Evolutionary conservation across 2,329 filamentous ascomycete species (phyloP).

Genomic region (Epichloe baconii): DNA sequence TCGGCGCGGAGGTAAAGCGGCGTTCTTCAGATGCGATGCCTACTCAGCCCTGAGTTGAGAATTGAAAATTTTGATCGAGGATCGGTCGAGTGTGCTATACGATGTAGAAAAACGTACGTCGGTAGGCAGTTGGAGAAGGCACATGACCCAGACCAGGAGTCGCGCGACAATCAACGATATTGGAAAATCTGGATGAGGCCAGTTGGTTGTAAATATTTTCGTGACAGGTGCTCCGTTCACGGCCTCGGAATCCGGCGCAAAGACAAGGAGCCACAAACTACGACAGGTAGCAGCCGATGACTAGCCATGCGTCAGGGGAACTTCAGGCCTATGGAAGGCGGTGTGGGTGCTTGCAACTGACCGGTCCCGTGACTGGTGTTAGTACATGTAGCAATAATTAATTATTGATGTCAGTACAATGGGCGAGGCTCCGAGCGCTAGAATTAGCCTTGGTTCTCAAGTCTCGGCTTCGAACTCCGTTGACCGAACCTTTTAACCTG

Average conservation of each 20-base stretch:
- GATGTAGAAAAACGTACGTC: not conserved
- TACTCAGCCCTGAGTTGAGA: not conserved
- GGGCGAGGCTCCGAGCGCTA: too few species aligned
- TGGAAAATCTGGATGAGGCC: conserved; percentile 3
- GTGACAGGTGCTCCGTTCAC: conserved; percentile 21
- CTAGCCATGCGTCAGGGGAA: too few species aligned
- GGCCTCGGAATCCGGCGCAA: conserved; percentile 22
- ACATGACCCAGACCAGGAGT: not conserved
- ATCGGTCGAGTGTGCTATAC: not conserved
- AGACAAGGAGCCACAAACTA: not conserved
- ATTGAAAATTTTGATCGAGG: not conserved
- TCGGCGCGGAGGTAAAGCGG: not conserved
- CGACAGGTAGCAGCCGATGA: too few species aligned
- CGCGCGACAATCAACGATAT: conserved; percentile 8
- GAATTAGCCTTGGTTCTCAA: too few species aligned
- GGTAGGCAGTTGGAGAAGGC: not conserved
- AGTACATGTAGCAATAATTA: too few species aligned
- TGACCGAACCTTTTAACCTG: too few species aligned
- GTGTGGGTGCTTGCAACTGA: too few species aligned
- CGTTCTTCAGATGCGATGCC: not conserved
- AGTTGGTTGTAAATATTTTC: conserved; percentile 18
- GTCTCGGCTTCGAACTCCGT: too few species aligned
- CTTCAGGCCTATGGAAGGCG: too few species aligned
- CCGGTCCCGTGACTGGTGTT: too few species aligned
- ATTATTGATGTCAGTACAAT: too few species aligned